Evolutionary conservation across 805 yeast genomes (phyloP), one percentile per base, ranked within the genome.

Genomic region (Priceomyces medius): DNA sequence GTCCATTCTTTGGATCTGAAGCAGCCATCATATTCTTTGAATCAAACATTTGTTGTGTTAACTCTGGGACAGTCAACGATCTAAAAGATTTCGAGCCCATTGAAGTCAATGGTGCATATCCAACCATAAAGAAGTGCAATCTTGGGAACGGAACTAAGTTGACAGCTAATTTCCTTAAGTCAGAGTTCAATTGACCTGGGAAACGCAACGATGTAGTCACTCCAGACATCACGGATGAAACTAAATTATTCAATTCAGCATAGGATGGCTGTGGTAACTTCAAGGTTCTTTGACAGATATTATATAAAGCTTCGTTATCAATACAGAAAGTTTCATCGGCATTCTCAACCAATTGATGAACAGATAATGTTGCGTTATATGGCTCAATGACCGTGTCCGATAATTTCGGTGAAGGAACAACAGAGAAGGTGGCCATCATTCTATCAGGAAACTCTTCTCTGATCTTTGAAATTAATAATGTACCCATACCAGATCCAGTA

Each of bases 401-500:
- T 40, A 85, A 88, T 64, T 85, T 85, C 56, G 95, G 93, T 31
- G 95, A 85, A 37, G 97, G 97, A 49, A 88, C 83, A 43, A 89
- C 96, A 8, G 96, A 88, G 61, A 88, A 89, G 23, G 96, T 88
- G 18, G 96, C 95, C 85, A 88, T 81, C 96, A 89, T 89, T 73
- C 96, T 81, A 68, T 89, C 97, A 38, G 95, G 91, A 58, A 82
- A 89, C 66, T 89, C 96, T 64, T 89, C 97, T 67, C 90, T 81
- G 59, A 89, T 85, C 62, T 83, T 84, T 45, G 89, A 80, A 56
- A 89, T 80, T 59, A 89, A 76, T 55, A 89, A 68, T 34, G 97
- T 89, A 63, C 97, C 97, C 88, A 89, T 82, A 67, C 97, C 97
- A 23, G 96, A 87, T 60, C 97, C 97, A 42, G 97, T 89, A 74